These are phyloP conservation scores for Globisporangium emineosum DNA, from an alignment of 352 stramenopile genomes.

Conservation along the genomic window DNA sequence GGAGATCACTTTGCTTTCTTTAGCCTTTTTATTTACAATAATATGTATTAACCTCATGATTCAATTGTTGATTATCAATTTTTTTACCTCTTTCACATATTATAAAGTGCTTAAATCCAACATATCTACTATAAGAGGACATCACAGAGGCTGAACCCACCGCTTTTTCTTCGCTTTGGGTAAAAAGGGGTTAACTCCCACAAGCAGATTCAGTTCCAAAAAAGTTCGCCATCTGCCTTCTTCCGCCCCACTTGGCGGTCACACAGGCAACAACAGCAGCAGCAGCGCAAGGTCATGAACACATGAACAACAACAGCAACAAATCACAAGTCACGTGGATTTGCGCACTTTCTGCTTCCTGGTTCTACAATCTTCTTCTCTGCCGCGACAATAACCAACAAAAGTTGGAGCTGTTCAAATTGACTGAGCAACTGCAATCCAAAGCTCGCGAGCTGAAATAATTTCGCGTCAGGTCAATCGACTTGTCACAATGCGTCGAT, in stretches of 20 bases:
- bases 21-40: not conserved
- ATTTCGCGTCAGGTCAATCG: not conserved
- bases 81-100: not conserved
- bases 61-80: no score
- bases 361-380: no score
- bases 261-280: not conserved
- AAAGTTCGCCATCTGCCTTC: slow-evolving; percentile 2
- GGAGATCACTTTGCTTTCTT: not conserved
- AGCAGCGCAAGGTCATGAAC: not conserved
- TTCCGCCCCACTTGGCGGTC: not conserved
- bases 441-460: slow-evolving; percentile 1
- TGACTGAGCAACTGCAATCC: not conserved
- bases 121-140: not conserved
- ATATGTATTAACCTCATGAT: not conserved
- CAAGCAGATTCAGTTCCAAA: not conserved
- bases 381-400: not conserved
- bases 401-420: not conserved
- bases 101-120: not conserved
- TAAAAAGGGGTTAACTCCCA: not conserved
- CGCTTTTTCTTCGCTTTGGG: not conserved
- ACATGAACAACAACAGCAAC: not conserved
- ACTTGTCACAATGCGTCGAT: slow-evolving; percentile 7
- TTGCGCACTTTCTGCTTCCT: not conserved
- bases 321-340: not conserved
- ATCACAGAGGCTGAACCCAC: not conserved